Base-by-base conservation (phyloP, 2,329 filamentous ascomycete species). In the Truncatella angustata region DNA sequence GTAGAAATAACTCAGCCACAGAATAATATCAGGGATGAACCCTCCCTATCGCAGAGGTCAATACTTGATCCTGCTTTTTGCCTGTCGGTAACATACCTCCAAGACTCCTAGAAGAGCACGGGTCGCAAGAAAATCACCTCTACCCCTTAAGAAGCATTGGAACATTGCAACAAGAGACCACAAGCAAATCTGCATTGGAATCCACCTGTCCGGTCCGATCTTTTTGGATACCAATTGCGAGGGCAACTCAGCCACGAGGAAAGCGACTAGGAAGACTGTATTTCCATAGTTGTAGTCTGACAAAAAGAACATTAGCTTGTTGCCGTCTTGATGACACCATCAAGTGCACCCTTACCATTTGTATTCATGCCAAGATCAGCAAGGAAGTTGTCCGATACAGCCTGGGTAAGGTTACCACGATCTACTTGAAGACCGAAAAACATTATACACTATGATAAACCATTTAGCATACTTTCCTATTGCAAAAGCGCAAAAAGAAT, bases 361-460 rank as follows among this genome's bases (percentile, higher is more conserved):
- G 72, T 76, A 16, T 62, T 70, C 50, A 77, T 57, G 2, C 64
- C 60, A n/a, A 77, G 63, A 47, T 84, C 85, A 56, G 66, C 70
- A 4, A 88, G 67, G 68, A 87, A 77, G 53, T 83, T 84, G 63
- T 85, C 82, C 0, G 79, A 80, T 14, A 83, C 68, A 7, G 82
- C 84, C 62, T 84, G 82, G 3, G 58, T 55, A 11, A 86, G 72
- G 58, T 86, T 87, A 24, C 77, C 76, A 20, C 84, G 72, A 64
- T 86, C 82, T 23, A 86, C 70, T 56, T 86, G 79, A 5, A 86
- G 72, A 1, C 78, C 79, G 57, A 85, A 83, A 63, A 86, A 85
- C 66, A 84, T 84, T 28, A 84, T 56, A 53, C 79, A 83, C 63
- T 50, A 66, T 28, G 20, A 2, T 1, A 35, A 0, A 26, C 24